phyloP scores from a whole-genome alignment of 2,329 filamentous ascomycete genomes.

The Penicillium sp. region DNA sequence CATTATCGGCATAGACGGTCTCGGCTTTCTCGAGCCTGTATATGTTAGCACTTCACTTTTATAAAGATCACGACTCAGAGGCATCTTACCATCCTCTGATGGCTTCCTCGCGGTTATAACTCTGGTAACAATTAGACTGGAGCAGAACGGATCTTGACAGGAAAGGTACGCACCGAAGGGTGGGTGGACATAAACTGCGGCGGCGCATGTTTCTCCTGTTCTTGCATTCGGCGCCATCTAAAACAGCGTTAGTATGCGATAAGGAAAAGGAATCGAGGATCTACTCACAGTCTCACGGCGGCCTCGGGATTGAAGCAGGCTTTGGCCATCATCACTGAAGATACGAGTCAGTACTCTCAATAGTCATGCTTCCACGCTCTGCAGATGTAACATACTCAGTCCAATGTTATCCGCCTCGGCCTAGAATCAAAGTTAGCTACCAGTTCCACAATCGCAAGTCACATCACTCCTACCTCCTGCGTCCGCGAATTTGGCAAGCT shows the following conservation, averaged over 20 bases:
- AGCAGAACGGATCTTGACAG: rapidly evolving
- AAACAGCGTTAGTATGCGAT: slow-evolving; percentile 8
- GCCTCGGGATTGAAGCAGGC: slow-evolving; percentile 61
- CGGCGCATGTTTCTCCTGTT: slow-evolving; percentile 46
- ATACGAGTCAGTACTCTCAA: slow-evolving; percentile 16
- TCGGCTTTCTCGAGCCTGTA: slow-evolving; percentile 45
- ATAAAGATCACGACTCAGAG: neutral
- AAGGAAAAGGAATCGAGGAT: neutral
- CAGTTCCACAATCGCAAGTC: neutral
- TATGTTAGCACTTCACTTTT: slow-evolving; percentile 17
- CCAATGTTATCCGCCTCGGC: slow-evolving; percentile 65
- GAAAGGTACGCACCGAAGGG: slow-evolving; percentile 48
- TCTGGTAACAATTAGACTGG: slow-evolving; percentile 29
- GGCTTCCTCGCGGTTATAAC: slow-evolving; percentile 57
- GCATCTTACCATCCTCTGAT: slow-evolving; percentile 53
- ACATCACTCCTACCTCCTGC: slow-evolving; percentile 51
- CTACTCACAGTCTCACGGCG: slow-evolving; percentile 52
- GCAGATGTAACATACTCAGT: slow-evolving; percentile 42
- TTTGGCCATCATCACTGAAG: slow-evolving; percentile 61
- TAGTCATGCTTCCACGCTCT: neutral
- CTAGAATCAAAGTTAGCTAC: slow-evolving; percentile 21
- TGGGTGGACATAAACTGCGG: slow-evolving; percentile 64
- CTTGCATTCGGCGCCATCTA: slow-evolving; percentile 56
- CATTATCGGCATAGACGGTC: slow-evolving; percentile 41
- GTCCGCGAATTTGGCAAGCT: slow-evolving; percentile 57